These are phyloP conservation scores for Deuterostichococcus epilithicus DNA, from an alignment of 139 green algal species.

Conservation along the genomic window DNA sequence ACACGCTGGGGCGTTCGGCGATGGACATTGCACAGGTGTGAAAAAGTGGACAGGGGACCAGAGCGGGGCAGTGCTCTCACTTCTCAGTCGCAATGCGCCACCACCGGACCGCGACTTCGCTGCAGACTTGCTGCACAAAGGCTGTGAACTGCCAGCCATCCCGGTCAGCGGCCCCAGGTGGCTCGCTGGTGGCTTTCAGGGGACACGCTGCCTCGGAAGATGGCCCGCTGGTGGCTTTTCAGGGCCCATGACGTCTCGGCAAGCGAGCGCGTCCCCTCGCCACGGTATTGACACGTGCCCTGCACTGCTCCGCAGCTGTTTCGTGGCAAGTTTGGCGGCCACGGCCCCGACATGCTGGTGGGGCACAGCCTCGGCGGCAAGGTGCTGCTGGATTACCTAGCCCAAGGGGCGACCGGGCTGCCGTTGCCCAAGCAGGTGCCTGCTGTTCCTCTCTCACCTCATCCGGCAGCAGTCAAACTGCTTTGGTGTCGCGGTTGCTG, in stretches of 20 bases:
- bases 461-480: background rate
- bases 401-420: conserved; percentile 16
- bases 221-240: no score
- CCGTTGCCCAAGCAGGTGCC: conserved; percentile 6
- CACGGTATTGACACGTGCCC: no score
- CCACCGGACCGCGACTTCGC: no score
- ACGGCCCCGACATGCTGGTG: conserved; percentile 34
- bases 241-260: no score
- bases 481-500: background rate
- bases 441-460: background rate
- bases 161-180: no score
- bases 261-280: no score
- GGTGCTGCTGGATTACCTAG: conserved; percentile 56
- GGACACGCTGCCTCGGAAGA: no score
- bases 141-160: no score
- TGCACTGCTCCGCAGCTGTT: conserved; percentile 18
- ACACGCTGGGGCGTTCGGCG: conserved; percentile 61
- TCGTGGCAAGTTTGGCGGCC: conserved; percentile 14
- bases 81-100: no score
- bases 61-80: no score
- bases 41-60: background rate
- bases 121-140: no score
- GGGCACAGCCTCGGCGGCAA: conserved; percentile 82
- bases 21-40: conserved; percentile 46
- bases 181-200: no score